Conservation (phyloP, 2,329 filamentous ascomycete species). For the Aspergillus pseudoviridinutans region DNA sequence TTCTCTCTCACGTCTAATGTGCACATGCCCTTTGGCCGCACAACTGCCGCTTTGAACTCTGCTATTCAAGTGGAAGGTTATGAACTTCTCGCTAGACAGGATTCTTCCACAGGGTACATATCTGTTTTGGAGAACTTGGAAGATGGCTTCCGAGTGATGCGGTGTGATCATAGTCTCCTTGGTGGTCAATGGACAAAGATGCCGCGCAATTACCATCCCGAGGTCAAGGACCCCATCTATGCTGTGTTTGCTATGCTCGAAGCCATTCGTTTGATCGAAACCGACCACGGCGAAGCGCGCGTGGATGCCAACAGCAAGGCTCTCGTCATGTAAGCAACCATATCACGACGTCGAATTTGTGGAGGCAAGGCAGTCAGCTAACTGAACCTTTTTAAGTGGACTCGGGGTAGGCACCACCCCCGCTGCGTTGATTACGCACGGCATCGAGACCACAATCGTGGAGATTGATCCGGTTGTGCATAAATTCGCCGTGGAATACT, state of each 20-base stretch:
- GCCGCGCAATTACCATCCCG: conserved; percentile 47
- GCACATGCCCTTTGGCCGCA: conserved; percentile 62
- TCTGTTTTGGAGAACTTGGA: conserved; percentile 77
- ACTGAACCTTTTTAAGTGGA: conserved; percentile 57
- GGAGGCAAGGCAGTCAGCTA: background rate
- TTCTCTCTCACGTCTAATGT: conserved; percentile 66
- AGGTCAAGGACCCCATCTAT: conserved; percentile 81
- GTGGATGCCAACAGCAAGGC: conserved; percentile 69
- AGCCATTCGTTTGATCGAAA: conserved; percentile 75
- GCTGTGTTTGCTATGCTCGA: conserved; percentile 95
- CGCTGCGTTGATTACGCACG: conserved; percentile 78
- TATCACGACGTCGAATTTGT: background rate
- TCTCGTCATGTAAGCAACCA: conserved; percentile 68
- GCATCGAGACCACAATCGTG: conserved; percentile 87
- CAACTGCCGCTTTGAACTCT: conserved; percentile 60
- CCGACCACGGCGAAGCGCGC: conserved; percentile 34
- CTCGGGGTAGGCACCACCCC: conserved; percentile 91
- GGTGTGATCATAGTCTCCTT: conserved; percentile 90
- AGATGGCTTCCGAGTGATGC: conserved; percentile 72
- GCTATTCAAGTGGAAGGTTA: conserved; percentile 65
- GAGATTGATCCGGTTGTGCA: conserved; percentile 92
- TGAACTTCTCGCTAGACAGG: conserved; percentile 72
- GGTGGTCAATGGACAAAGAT: conserved; percentile 80
- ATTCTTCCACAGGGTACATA: conserved; percentile 87
- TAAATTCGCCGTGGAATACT: conserved; percentile 77